Evolutionary conservation across 345 rosid species (phyloP).

Genomic region (Eucalyptus decipiens): DNA sequence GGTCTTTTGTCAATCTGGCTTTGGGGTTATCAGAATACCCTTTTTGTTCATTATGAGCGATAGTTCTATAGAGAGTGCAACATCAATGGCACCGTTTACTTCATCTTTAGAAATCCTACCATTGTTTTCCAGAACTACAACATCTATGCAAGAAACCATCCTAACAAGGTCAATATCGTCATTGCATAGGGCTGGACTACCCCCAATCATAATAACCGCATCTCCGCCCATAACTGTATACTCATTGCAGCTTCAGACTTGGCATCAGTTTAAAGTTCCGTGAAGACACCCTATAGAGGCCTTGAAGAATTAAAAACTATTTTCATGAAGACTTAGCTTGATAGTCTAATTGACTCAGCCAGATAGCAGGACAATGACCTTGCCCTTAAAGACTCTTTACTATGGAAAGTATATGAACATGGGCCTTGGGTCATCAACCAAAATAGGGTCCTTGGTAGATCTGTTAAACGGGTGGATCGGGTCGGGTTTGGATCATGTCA

Average conservation of each 20-base stretch:
- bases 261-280: rapidly evolving
- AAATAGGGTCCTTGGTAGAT: not conserved
- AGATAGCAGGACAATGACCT: not conserved
- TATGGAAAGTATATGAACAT: not conserved
- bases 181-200: constrained; percentile 20
- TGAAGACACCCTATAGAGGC: not conserved
- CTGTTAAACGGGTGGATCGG: rapidly evolving
- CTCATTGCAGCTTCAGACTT: not conserved
- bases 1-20: constrained; percentile 33
- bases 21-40: constrained; percentile 47
- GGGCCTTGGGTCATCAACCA: rapidly evolving
- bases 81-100: constrained; percentile 45
- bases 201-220: not conserved
- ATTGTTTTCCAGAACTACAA: constrained; percentile 35
- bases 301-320: not conserved
- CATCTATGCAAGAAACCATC: constrained; percentile 21
- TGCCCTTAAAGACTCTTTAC: not conserved
- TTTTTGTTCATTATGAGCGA: constrained; percentile 36
- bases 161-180: constrained; percentile 17
- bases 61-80: constrained; percentile 50
- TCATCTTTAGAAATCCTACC: constrained; percentile 51
- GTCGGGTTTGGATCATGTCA: rapidly evolving
- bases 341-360: not conserved
- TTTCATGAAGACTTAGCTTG: not conserved
- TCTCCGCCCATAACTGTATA: not conserved